Base-by-base conservation (phyloP, 2,329 filamentous ascomycete genomes). In the Diaporthe vexans region DNA sequence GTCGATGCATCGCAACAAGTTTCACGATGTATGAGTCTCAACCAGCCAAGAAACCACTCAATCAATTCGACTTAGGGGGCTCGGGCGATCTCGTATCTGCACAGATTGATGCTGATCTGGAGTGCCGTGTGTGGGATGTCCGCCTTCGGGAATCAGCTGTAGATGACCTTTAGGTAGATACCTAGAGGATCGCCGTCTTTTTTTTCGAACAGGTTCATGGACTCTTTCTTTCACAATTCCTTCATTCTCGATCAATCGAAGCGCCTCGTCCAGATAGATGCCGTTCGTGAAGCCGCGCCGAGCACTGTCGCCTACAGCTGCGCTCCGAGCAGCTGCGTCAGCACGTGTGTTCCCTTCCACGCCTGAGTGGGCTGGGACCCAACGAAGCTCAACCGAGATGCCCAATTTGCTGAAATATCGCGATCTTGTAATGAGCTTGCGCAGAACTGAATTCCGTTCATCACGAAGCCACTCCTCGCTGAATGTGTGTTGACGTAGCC, bases 181-280 rank as follows among this genome's bases (percentile, higher is more conserved):
- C n/a, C 24, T 43, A 5, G n/a, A 26, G 0, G 3, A 61, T 26
- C 58, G n/a, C 37, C 43, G 58, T n/a, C 4, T 43, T 13, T 19
- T 26, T 43, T 11, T 3, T 7, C 24, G 40, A 15, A 26, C 24
- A 29, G 24, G 3, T 0, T 11, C 26, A 9, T 61, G n/a, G 26
- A 15, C 35, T 3, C 15, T 29, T 21, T 2, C 8, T 61, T 21
- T 29, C 8, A 21, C 57, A 40, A 11, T 61, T 15, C 17, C 37
- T 43, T 43, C 37, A 13, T 26, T 3, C 58, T 61, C 58, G n/a
- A 61, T 61, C 58, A 61, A 43, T 17, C 1, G 58, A 61, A 61
- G 35, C 13, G n/a, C 58, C 58, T 61, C 58, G 24, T 61, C 58
- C 58, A 61, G 35, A 17, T 61, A 61, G 58, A 61, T 15, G 17